These are phyloP conservation scores for Lanmaoa pseudosensibilis DNA, from an alignment of 768 basidiomycete genomes.

Conservation along the genomic window DNA sequence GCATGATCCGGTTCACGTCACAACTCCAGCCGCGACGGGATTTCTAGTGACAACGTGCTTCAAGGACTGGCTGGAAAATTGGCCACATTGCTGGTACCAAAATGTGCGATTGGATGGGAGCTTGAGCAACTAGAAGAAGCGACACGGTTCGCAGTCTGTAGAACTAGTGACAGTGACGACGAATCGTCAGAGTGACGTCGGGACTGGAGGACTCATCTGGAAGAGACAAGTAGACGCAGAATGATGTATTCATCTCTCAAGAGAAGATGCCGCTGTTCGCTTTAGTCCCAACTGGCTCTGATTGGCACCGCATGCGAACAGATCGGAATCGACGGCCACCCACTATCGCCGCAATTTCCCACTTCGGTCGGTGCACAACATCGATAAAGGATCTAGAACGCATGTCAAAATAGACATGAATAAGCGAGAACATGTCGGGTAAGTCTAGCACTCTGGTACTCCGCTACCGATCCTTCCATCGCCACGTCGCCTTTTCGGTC, in stretches of 20 bases:
- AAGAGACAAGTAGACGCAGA: constrained; percentile 1
- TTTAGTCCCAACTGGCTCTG: background rate
- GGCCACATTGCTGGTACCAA: constrained; percentile 44
- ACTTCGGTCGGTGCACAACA: background rate
- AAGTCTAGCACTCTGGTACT: background rate
- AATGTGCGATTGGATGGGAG: constrained; percentile 64
- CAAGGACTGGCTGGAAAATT: constrained; percentile 46
- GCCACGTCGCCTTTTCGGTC: background rate
- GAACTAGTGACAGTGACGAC: constrained; percentile 69
- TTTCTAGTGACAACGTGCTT: constrained; percentile 57
- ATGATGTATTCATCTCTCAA: background rate
- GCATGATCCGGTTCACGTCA: constrained; percentile 18
- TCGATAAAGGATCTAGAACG: background rate
- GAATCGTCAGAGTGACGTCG: constrained; percentile 42
- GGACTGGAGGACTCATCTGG: constrained; percentile 17
- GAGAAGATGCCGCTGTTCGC: constrained; percentile 3
- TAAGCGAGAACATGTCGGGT: background rate
- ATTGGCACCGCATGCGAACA: constrained; percentile 1
- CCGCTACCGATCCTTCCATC: background rate
- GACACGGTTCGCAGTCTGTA: constrained; percentile 38
- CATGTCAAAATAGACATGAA: background rate
- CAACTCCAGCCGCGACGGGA: background rate
- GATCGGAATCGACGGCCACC: constrained; percentile 3
- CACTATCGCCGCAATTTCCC: background rate
- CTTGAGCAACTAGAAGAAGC: constrained; percentile 65